These are phyloP conservation scores for Leishmania tropica DNA, from an alignment of 208 protist species.

Conservation along the genomic window DNA sequence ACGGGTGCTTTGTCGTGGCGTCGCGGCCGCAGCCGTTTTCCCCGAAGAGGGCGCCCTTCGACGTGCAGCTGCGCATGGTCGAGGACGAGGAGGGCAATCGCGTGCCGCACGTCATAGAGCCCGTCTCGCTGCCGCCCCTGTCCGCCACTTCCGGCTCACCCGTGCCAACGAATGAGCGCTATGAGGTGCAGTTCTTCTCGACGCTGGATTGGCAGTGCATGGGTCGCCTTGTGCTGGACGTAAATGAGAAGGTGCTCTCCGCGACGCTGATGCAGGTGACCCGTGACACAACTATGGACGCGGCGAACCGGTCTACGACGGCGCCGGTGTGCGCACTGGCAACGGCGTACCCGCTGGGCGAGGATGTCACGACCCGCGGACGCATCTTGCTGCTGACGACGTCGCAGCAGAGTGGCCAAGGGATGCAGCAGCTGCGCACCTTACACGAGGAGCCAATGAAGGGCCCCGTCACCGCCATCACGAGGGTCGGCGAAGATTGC, in stretches of 20 bases:
- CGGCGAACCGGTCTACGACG: constrained; percentile 18
- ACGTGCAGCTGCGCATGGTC: constrained; percentile 69
- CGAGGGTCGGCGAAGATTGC: constrained; percentile 43
- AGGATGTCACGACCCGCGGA: constrained; percentile 84
- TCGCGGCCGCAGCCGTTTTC: constrained; percentile 67
- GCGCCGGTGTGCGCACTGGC: constrained; percentile 76
- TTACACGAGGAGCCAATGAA: constrained; percentile 79
- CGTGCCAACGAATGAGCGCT: constrained; percentile 75
- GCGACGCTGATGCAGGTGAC: constrained; percentile 55
- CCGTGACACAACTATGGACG: constrained; percentile 54
- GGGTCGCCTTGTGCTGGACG: constrained; percentile 56
- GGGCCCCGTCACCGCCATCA: constrained; percentile 82
- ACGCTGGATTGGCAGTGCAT: constrained; percentile 50
- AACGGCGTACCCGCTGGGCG: constrained; percentile 86
- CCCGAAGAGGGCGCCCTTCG: constrained; percentile 75
- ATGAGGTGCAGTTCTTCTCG: constrained; percentile 64
- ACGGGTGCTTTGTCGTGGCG: constrained; percentile 75
- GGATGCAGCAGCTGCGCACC: constrained; percentile 37
- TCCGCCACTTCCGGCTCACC: constrained; percentile 46
- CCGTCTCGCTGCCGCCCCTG: constrained; percentile 43
- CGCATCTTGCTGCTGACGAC: constrained; percentile 64
- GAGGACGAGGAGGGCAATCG: constrained; percentile 64
- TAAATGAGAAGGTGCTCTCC: constrained; percentile 84
- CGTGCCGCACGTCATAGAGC: constrained; percentile 44
- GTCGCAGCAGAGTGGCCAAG: constrained; percentile 26